phyloP scores from a whole-genome alignment of 768 basidiomycete genomes.

The Termitomyces sp. region DNA sequence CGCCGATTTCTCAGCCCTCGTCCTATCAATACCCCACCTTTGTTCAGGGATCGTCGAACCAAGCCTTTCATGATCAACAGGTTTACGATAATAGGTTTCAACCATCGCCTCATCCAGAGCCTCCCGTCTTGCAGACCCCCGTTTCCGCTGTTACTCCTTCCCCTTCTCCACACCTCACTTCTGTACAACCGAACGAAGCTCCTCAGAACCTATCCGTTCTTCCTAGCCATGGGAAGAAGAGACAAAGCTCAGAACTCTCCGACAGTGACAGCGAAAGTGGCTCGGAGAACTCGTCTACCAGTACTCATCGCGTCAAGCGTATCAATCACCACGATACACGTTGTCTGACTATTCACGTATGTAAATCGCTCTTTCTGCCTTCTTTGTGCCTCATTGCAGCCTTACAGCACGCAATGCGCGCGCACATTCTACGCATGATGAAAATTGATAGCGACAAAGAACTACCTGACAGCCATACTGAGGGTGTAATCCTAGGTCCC shows the following conservation, averaged over 20 bases:
- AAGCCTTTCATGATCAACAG: constrained; percentile 16
- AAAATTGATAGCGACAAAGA: constrained; percentile 48
- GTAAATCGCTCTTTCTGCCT: constrained; percentile 8
- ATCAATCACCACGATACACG: constrained; percentile 60
- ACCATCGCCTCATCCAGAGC: constrained; percentile 12
- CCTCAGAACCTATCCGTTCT: constrained; percentile 12
- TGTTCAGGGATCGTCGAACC: constrained; percentile 34
- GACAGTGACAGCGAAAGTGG: constrained; percentile 33
- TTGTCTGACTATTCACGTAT: constrained; percentile 66
- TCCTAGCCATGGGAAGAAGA: constrained; percentile 20
- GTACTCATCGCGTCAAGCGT: constrained; percentile 37
- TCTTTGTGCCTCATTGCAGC: not conserved
- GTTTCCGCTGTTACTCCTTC: constrained; percentile 28
- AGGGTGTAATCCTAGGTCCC: constrained; percentile 41
- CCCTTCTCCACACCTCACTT: constrained; percentile 24
- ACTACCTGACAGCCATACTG: constrained; percentile 59
- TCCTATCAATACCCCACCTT: constrained; percentile 27
- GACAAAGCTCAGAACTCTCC: constrained; percentile 26
- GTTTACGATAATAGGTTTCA: constrained; percentile 13
- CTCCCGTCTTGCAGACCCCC: constrained; percentile 10
- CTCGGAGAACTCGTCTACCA: constrained; percentile 30
- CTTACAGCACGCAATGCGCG: constrained; percentile 64
- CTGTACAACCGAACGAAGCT: constrained; percentile 11
- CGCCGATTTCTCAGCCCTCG: constrained; percentile 31
- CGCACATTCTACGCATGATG: constrained; percentile 61